These are phyloP conservation scores for Wallacemonas collosoma DNA, from an alignment of 208 protist species.

Conservation along the genomic window DNA sequence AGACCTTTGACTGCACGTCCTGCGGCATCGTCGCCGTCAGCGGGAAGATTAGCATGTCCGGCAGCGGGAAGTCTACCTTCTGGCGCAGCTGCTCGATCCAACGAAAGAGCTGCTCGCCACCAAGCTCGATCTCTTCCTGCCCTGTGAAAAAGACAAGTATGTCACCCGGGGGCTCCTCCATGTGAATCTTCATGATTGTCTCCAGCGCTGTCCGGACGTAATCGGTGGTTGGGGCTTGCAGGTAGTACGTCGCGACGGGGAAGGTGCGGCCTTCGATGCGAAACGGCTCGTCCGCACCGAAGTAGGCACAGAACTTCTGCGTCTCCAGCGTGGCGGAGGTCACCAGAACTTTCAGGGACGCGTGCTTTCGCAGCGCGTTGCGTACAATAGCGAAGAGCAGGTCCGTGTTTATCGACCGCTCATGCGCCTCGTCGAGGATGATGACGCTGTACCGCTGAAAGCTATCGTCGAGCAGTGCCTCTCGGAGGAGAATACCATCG, in stretches of 20 bases:
- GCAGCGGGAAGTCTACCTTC: conserved; percentile 57
- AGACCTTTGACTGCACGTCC: conserved; percentile 98
- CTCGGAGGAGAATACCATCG: conserved; percentile 99
- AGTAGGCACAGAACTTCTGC: conserved; percentile 98
- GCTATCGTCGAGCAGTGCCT: conserved; percentile 96
- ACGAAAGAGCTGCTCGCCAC: conserved; percentile 96
- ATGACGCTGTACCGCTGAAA: conserved; percentile 97
- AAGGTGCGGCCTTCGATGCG: conserved; percentile 98
- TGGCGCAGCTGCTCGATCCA: conserved; percentile 84
- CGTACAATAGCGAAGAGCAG: conserved; percentile 99
- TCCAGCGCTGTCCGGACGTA: conserved; percentile 97
- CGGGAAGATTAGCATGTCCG: conserved; percentile 96
- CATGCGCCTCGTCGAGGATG: conserved; percentile 99
- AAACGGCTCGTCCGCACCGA: conserved; percentile 96
- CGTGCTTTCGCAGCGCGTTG: conserved; percentile 84
- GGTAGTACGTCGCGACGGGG: conserved; percentile 97
- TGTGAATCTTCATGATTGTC: conserved; percentile 99
- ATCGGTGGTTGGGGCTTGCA: conserved; percentile 92
- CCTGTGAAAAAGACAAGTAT: conserved; percentile 99
- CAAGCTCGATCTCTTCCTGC: conserved; percentile 99
- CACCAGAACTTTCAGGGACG: conserved; percentile 98
- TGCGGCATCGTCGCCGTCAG: conserved; percentile 98
- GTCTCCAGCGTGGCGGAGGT: conserved; percentile 99
- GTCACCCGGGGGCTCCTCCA: conserved; percentile 97
- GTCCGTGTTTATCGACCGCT: conserved; percentile 99